Evolutionary conservation across 2,329 filamentous ascomycete species (phyloP), one percentile per base, ranked within the genome.

Genomic region (Penicillium sp.): DNA sequence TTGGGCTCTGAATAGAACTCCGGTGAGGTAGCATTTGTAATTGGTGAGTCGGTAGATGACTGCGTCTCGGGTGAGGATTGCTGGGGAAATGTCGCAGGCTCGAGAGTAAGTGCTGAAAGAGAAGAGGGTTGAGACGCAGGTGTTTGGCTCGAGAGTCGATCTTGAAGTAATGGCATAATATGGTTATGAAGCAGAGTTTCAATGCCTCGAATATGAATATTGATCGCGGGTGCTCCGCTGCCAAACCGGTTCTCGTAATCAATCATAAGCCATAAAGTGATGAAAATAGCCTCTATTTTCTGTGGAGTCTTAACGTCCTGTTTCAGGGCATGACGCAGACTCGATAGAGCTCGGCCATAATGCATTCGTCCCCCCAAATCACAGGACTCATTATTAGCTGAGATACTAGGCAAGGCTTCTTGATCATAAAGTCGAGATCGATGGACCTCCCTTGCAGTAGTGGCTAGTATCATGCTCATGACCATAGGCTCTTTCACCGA

Each of bases 401-500:
- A 29, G 31, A 44, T 29, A 26, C 48, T 61, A 25, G 46, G 53
- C 2, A 51, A 44, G 14, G 44, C 27, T 6, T 57, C 59, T 42
- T 55, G 47, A n/a, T 64, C 64, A 42, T 66, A 60, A 11, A 64
- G 58, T 46, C 52, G 59, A 9, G 58, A 60, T n/a, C 62, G 60
- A 52, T 65, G 58, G 31, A 66, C 63, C 33, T 67, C 63, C 29
- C 61, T 63, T 14, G 67, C 60, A n/a, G 63, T 59, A 53, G 55
- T 69, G 6, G 66, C 67, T 26, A 69, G 55, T 16, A 69, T 63
- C 67, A 69, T 69, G 43, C 66, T 67, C 65, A 69, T 68, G n/a
- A 69, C 60, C 67, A 69, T 67, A 6, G 62, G 66, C 48, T 69
- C 62, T 26, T 55, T 63, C 27, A 63, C 61, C 3, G 67, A 65